phyloP scores from a whole-genome alignment of 345 rosid genomes.

The Xanthoceras sorbifolium region DNA sequence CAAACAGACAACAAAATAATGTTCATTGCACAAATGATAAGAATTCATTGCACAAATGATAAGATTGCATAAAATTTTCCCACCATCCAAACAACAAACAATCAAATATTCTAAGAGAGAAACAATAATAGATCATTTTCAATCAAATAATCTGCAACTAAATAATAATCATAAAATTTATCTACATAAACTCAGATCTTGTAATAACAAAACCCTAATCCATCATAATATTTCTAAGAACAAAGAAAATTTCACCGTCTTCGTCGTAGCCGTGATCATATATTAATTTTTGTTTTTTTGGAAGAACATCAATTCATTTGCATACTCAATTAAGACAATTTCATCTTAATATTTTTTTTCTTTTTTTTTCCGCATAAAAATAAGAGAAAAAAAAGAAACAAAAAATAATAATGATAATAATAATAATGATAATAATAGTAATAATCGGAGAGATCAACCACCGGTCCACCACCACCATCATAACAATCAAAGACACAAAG shows the following conservation, averaged over 20 bases:
- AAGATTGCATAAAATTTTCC: not conserved
- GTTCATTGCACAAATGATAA: too few relatives aligned
- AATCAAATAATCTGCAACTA: too few relatives aligned
- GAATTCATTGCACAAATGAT: too few relatives aligned
- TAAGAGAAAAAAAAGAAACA: conserved; percentile 10
- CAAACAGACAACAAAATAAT: too few relatives aligned
- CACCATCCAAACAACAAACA: not conserved
- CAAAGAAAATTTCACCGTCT: not conserved
- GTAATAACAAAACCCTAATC: conserved; percentile 13
- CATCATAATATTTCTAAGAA: not conserved
- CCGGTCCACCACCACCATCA: not conserved
- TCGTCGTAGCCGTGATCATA: conserved; percentile 19
- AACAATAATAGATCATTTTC: too few relatives aligned
- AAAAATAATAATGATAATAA: conserved; percentile 17
- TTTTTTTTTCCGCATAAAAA: conserved; percentile 32
- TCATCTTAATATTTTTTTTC: conserved; percentile 31
- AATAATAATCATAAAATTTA: too few relatives aligned
- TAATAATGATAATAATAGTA: conserved; percentile 16
- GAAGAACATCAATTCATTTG: conserved; percentile 11
- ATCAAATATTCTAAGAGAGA: not conserved
- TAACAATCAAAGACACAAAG: conserved; percentile 69
- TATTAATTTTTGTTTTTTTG: conserved; percentile 18
- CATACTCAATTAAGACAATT: conserved; percentile 24
- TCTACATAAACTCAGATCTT: not conserved
- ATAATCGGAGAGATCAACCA: conserved; percentile 6